phyloP scores from a whole-genome alignment of 495 filamentous ascomycete species.

The Penicillium psychrofluorescens region DNA sequence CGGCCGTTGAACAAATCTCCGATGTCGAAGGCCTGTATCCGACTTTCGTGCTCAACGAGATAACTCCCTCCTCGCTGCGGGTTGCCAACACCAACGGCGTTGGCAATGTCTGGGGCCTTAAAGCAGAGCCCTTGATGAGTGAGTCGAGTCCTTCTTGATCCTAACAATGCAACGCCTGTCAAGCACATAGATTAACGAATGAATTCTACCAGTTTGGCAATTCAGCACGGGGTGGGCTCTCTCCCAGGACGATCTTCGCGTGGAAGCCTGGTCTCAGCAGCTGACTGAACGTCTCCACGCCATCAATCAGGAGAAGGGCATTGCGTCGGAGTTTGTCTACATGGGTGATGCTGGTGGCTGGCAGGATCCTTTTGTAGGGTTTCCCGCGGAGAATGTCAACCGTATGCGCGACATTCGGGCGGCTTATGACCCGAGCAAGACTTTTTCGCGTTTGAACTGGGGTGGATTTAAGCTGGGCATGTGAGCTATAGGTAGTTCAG shows the following conservation, averaged over 20 bases:
- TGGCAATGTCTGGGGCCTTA: constrained; percentile 36
- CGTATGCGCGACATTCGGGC: constrained; percentile 23
- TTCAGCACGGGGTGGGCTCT: constrained; percentile 21
- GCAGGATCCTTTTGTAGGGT: constrained; percentile 33
- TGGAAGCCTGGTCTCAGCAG: constrained; percentile 21
- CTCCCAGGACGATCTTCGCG: constrained; percentile 20
- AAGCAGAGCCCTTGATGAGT: constrained; percentile 17
- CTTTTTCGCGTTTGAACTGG: constrained; percentile 17
- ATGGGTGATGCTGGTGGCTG: constrained; percentile 34
- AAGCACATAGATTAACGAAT: no score
- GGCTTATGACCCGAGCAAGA: constrained; percentile 25
- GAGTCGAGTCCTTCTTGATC: not conserved
- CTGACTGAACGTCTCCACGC: constrained; percentile 13
- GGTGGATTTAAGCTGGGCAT: constrained; percentile 22
- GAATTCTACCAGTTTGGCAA: constrained; percentile 17
- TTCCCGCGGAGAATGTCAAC: constrained; percentile 26
- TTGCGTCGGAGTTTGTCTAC: constrained; percentile 19
- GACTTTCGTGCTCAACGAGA: constrained; percentile 19
- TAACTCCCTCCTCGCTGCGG: constrained; percentile 4
- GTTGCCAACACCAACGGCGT: constrained; percentile 16
- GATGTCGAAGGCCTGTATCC: constrained; percentile 22
- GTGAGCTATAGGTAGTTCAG: not conserved
- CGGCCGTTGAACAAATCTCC: constrained; percentile 11
- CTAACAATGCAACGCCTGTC: no score
- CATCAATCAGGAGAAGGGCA: constrained; percentile 8